Evolutionary conservation across 2,329 filamentous ascomycete genomes (phyloP).

Genomic region (Ophiostoma australiae): DNA sequence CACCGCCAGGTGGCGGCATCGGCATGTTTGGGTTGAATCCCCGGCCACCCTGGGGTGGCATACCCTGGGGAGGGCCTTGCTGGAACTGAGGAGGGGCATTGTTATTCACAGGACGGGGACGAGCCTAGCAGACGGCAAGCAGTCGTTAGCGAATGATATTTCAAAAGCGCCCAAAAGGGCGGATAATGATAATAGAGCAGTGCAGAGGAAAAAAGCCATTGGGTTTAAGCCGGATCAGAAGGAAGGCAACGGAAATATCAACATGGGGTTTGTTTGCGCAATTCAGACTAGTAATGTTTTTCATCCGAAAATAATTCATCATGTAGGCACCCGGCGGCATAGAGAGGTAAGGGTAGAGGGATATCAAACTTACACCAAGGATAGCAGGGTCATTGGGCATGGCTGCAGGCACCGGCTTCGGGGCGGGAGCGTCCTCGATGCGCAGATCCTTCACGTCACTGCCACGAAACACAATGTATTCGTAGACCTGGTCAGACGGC

Average conservation of each 20-base stretch:
- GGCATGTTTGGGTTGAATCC: conserved; percentile 32
- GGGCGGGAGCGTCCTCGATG: conserved; percentile 76
- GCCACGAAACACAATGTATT: conserved; percentile 97
- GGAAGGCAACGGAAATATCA: conserved; percentile 99
- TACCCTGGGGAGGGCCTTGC: conserved; percentile 28
- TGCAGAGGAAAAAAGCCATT: neutral
- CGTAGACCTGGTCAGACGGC: conserved; percentile 83
- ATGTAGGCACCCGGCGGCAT: conserved; percentile 39
- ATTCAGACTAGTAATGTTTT: conserved; percentile 78
- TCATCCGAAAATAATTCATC: conserved; percentile 98
- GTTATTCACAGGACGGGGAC: conserved; percentile 34
- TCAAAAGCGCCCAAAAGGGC: no score
- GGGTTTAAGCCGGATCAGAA: conserved; percentile 66
- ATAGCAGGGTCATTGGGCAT: conserved; percentile 95
- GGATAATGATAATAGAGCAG: neutral
- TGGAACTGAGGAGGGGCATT: conserved; percentile 35
- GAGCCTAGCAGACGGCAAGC: conserved; percentile 33
- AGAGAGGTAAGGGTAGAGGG: conserved; percentile 17
- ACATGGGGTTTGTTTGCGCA: conserved; percentile 87
- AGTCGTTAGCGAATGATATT: conserved; percentile 6
- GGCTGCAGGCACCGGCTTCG: conserved; percentile 67
- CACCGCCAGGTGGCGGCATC: conserved; percentile 29
- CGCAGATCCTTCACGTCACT: conserved; percentile 98
- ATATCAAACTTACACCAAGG: conserved; percentile 74
- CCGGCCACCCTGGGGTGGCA: conserved; percentile 31